These are phyloP conservation scores for Hsuehochloa calcarea DNA, from an alignment of 176 grass and related monocot genomes.

Conservation along the genomic window DNA sequence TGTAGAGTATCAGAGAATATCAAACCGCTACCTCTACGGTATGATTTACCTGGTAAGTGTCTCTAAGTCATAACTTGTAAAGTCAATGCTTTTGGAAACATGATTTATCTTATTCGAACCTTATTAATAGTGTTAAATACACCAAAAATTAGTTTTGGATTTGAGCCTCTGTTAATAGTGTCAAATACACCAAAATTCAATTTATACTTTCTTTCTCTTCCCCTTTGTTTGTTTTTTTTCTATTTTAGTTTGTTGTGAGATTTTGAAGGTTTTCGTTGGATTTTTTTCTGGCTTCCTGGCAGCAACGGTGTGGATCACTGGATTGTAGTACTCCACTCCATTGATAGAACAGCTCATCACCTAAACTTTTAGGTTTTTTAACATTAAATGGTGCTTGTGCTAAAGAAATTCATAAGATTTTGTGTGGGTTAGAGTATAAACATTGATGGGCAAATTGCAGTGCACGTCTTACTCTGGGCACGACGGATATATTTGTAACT, in stretches of 20 bases:
- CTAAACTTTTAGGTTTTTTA: neutral
- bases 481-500: neutral
- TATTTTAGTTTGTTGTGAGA: neutral
- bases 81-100: no score
- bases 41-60: no score
- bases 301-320: constrained; percentile 23
- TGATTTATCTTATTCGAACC: no score
- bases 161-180: no score
- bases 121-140: no score
- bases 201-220: neutral
- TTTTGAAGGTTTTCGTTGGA: neutral
- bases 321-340: constrained; percentile 5
- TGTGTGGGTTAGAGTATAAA: neutral
- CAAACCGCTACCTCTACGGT: no score
- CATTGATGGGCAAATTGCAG: neutral
- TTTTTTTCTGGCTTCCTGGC: constrained; percentile 30
- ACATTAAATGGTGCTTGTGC: neutral
- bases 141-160: no score
- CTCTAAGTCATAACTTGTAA: no score
- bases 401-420: neutral
- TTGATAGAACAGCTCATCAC: neutral
- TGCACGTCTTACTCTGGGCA: neutral
- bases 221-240: neutral
- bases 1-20: no score
- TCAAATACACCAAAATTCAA: neutral